A percentile compares a stretch with the other conserved stretches of the same genome.
phyloP scores from a whole-genome alignment of 164 flowering plant species.

The Echeveria elegans region DNA sequence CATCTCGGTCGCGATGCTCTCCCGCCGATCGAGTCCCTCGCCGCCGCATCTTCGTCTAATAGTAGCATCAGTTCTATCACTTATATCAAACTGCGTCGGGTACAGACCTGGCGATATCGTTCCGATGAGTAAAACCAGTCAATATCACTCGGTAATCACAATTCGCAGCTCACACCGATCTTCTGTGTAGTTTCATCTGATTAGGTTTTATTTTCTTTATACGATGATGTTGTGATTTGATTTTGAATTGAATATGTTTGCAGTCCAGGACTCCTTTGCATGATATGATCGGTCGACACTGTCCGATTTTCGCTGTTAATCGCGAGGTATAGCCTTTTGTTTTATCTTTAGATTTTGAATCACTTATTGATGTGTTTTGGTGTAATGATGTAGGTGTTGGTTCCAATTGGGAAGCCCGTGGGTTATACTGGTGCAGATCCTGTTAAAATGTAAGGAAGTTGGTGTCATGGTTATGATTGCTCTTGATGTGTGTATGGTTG shows the following conservation, averaged over 20 bases:
- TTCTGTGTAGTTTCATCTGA: background rate
- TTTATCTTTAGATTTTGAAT: background rate
- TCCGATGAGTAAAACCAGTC: constrained; percentile 89
- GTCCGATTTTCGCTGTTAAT: constrained; percentile 85
- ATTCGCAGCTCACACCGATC: constrained; percentile 1
- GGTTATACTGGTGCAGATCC: constrained; percentile 97
- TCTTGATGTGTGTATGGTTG: background rate
- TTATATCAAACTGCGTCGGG: constrained; percentile 26
- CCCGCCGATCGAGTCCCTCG: background rate
- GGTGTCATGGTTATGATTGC: background rate
- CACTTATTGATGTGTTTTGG: background rate
- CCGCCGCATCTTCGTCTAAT: constrained; percentile 4
- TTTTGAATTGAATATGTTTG: background rate
- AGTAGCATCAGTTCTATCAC: constrained; percentile 13
- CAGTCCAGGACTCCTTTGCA: constrained; percentile 90
- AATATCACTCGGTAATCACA: constrained; percentile 71
- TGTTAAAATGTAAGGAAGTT: constrained; percentile 58
- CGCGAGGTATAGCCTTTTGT: constrained; percentile 62
- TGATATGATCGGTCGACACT: constrained; percentile 85
- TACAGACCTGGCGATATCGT: constrained; percentile 94
- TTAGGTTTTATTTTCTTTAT: background rate
- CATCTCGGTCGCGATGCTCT: background rate
- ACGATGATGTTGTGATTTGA: background rate
- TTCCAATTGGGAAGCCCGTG: constrained; percentile 73
- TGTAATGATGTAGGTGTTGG: constrained; percentile 44